Evolutionary conservation across 169 alveolate genomes (phyloP), one percentile per base, ranked within the genome.

Genomic region (Babesia sp.): DNA sequence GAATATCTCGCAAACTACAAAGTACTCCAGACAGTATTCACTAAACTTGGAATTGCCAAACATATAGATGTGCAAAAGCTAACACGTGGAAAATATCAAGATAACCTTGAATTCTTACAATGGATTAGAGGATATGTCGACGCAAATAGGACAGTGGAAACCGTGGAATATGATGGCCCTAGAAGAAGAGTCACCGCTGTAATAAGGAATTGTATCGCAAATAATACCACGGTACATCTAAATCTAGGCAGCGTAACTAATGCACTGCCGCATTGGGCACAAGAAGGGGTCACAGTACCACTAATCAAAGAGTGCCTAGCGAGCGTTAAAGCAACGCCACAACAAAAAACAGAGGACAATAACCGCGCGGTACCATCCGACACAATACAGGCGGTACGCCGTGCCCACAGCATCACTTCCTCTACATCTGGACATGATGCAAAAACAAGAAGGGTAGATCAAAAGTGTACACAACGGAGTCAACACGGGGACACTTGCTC

Each of bases 91-190:
- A 95, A 94, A 72, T 95, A 94, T 85, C 95, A 95, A 68, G 99
- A 97, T 84, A 95, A 97, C 85, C 90, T 95, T 53, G 99, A 97
- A 84, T 95, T 98, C 82, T 80, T 95, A 41, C 99, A 98, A 85
- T 98, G 99, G 99, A 74, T 98, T 75, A 95, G 97, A 84, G 94
- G 97, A n/a, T 94, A 90, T 87, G 95, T 89, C 86, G 97, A 93
- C 67, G 76, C 94, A 24, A 85, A 91, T 39, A 81, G 90, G 24
- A 92, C 90, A 34, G 90, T 88, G 24, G 93, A 92, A 53, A 86
- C 91, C 36, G 86, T 58, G 24, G 60, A 59, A 71, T 84, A 77
- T 48, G 74, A 79, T 56, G 81, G 73, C 22, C 67, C 71, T 37
- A 85, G 79, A n/a, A 59, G 78, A 61, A 85, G 89, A 24, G 90